Base-by-base conservation (phyloP, 2,329 filamentous ascomycete genomes). In the Colletotrichum truncatum region DNA sequence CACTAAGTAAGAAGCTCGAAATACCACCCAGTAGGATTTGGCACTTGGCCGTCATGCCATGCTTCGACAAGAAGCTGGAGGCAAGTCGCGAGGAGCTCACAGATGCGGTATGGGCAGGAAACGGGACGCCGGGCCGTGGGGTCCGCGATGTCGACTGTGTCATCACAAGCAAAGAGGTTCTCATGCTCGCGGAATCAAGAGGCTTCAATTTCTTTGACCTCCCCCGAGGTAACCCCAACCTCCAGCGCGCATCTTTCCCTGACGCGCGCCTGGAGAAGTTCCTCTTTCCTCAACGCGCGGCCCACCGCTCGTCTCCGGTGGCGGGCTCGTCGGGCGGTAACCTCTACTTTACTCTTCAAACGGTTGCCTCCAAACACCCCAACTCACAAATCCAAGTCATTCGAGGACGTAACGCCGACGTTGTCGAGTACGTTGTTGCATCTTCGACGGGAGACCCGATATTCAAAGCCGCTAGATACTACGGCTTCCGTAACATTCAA, bases 1-100 rank as follows among this genome's bases (percentile, higher is more conserved):
- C 92, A 0, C 81, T 99, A 34, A 93, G 91, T 77, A 88, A 87
- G 70, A 85, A 82, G 55, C 85, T 94, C 67, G 88, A 88, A 32
- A 89, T 98, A 51, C 78, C 90, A 1, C 91, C 94, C 0, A 89
- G 90, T 68, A 88, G 90, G 70, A 94, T 99, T 75, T 99, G 95
- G 93, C 95, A 98, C 77, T 79, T 98, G 56, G 93, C 95, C 11
- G 85, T 99, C 46, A 99, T 99, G 96, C 96, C 96, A 18, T 99
- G 96, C 77, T 98, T 99, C 77, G 96, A 99, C 78, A 99, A 99
- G 83, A 99, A 99, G 78, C 86, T 99, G 26, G 96, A 99, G 80
- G 96, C 96, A 6, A 97, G 94, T 71, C 90, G 96, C 56, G 91
- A 94, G 76, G 96, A 99, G 78, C 86, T 99, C 38, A 98, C 94